phyloP scores from a whole-genome alignment of 345 rosid genomes.

The Salix purpurea region DNA sequence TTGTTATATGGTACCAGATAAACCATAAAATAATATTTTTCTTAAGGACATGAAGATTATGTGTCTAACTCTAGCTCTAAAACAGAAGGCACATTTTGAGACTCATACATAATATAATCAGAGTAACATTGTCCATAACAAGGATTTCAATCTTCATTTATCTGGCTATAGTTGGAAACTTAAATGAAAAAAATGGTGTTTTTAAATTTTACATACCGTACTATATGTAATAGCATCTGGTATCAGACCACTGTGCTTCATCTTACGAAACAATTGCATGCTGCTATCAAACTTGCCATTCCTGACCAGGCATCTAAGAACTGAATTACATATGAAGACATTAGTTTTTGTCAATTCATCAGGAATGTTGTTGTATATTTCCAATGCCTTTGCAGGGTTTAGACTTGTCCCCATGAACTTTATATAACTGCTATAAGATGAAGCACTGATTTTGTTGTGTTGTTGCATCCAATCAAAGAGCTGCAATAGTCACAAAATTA shows the following conservation, averaged over 20 bases:
- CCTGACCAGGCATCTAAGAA: constrained; percentile 71
- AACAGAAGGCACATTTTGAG: too few relatives aligned
- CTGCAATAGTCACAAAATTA: constrained; percentile 40
- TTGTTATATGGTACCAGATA: not conserved
- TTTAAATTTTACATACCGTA: constrained; percentile 43
- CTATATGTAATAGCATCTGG: constrained; percentile 87
- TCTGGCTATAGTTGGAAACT: not conserved
- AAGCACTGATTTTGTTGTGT: constrained; percentile 56
- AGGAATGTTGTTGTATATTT: constrained; percentile 55
- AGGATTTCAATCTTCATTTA: not conserved
- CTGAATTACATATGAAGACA: constrained; percentile 75
- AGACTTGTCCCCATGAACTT: constrained; percentile 58
- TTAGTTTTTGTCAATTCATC: constrained; percentile 61
- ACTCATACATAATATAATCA: not conserved
- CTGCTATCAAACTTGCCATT: constrained; percentile 62
- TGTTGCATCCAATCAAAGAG: constrained; percentile 88
- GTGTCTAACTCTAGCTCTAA: not conserved
- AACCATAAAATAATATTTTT: not conserved
- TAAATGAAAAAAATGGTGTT: not conserved
- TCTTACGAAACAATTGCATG: constrained; percentile 69
- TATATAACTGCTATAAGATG: constrained; percentile 72
- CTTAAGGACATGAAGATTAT: not conserved
- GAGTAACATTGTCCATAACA: not conserved
- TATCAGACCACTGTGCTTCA: constrained; percentile 76
- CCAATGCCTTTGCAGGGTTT: constrained; percentile 62